Percentiles rank a stretch among this genome's conserved stretches.
Conservation (phyloP, 106 monocot genomes). For the Ottelia alismoides region DNA sequence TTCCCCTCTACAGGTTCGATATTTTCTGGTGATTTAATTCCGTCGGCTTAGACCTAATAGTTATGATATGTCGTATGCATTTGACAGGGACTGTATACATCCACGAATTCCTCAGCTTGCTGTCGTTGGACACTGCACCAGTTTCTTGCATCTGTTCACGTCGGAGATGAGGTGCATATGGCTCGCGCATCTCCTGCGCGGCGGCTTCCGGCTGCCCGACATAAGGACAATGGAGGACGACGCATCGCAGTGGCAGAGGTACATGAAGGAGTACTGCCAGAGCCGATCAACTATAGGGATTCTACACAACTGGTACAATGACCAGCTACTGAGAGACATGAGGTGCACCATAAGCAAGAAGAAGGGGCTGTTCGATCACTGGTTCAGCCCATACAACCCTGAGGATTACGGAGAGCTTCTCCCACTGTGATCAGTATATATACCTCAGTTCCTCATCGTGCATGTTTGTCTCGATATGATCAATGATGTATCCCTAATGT, state of each 20-base stretch:
- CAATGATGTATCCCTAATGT: no score
- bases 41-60: no score
- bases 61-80: no score
- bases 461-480: no score
- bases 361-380: constrained; percentile 10
- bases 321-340: constrained; percentile 10
- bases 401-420: no score
- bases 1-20: constrained; percentile 11
- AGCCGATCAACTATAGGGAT: not conserved
- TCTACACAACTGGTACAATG: constrained; percentile 9
- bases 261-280: not conserved
- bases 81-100: constrained; percentile 8
- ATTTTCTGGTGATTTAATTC: no score
- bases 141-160: constrained; percentile 2
- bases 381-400: constrained; percentile 3
- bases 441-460: no score
- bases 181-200: constrained; percentile 5
- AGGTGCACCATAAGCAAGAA: constrained; percentile 11
- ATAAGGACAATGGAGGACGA: constrained; percentile 3
- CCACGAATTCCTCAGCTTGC: constrained; percentile 9
- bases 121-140: constrained; percentile 6
- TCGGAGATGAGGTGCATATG: constrained; percentile 17
- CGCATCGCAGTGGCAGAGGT: constrained; percentile 1
- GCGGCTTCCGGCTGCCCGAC: constrained; percentile 1
- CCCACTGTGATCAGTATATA: no score